Evolutionary conservation across 1,284 basidiomycete species (phyloP).

Genomic region (Malassezia caprae): DNA sequence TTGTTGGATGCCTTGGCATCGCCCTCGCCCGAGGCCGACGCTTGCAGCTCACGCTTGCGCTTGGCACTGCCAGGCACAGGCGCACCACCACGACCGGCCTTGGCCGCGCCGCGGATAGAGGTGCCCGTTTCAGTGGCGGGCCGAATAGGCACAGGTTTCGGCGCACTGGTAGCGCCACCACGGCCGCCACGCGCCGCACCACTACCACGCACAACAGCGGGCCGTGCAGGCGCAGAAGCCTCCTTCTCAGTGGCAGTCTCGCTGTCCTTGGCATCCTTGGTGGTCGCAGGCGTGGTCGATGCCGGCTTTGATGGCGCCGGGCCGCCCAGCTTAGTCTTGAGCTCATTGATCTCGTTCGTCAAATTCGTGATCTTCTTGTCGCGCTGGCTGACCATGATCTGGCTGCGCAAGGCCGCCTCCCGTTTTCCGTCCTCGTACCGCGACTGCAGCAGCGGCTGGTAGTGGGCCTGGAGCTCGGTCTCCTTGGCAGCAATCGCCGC

Average conservation of each 20-base stretch:
- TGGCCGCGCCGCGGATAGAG: slow-evolving; percentile 14
- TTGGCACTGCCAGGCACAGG: slow-evolving; percentile 12
- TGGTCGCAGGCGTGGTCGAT: background rate
- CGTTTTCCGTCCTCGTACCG: slow-evolving; percentile 45
- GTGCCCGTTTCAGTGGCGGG: slow-evolving; percentile 4
- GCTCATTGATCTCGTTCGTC: slow-evolving; percentile 33
- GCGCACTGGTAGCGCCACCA: background rate
- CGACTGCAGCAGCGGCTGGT: slow-evolving; percentile 34
- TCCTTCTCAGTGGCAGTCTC: background rate
- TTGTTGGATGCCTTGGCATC: slow-evolving; percentile 6
- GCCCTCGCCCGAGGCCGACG: background rate
- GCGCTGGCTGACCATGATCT: slow-evolving; percentile 41
- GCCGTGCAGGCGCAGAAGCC: background rate
- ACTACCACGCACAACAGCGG: slow-evolving; percentile 15
- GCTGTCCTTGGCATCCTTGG: background rate
- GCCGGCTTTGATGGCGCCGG: background rate
- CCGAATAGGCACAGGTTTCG: slow-evolving; percentile 16
- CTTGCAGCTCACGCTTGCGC: slow-evolving; percentile 14
- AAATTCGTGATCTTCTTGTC: slow-evolving; percentile 44
- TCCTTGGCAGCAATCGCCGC: slow-evolving; percentile 35
- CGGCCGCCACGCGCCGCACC: slow-evolving; percentile 8
- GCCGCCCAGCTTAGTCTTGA: slow-evolving; percentile 27
- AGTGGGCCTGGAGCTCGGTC: slow-evolving; percentile 30
- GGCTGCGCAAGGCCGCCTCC: slow-evolving; percentile 43
- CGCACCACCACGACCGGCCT: slow-evolving; percentile 3